Base-by-base conservation (phyloP, 257 asterid genomes). In the Fraxinus anomala region DNA sequence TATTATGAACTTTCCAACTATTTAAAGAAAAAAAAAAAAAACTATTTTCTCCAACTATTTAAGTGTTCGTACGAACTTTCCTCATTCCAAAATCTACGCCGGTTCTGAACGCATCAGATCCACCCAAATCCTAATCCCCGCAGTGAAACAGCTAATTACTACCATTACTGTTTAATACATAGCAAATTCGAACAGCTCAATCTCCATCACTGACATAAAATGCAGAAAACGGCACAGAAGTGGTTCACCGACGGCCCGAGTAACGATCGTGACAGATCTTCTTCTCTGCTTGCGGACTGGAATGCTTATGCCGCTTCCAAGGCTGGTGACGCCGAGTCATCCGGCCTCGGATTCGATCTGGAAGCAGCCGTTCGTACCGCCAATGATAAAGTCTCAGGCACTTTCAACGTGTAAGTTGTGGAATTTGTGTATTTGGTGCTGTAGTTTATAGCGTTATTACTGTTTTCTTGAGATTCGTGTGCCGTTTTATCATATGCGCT, bases 201-300 rank as follows among this genome's bases (percentile, higher is more conserved):
- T 56, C 67, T 21, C 67, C 67, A 19, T 10, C 26, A 21, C 28
- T 56, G 28, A 21, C 23, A 19, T 5, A 21, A 12, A 68, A 93
- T 92, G 96, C 93, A 86, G 49, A 90, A 89, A 82, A 84, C 94
- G 66, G 94, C 96, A 26, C 96, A 89, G 82, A 78, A 89, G 66
- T 94, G 98, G 98, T 94, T 94, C 77, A 39, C 96, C 11, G 98
- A 96, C 23, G 96, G 97, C 24, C 97, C 96, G 10, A 84, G 89
- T 81, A 85, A 76, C 80, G 92, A 89, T 83, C 83, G 81, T 37
- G 91, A 83, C 80, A 86, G 83, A 78, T 61, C 92, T 79, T 75
- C 84, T 81, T 91, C 98, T 19, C 75, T 94, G 36, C 89, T 92
- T 31, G 97, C 92, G 56, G 98, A 94, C 67, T 94, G 97, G 98